These are phyloP conservation scores for Cutaneotrichosporon cavernicola DNA, from an alignment of 1,284 basidiomycete species.

Conservation along the genomic window DNA sequence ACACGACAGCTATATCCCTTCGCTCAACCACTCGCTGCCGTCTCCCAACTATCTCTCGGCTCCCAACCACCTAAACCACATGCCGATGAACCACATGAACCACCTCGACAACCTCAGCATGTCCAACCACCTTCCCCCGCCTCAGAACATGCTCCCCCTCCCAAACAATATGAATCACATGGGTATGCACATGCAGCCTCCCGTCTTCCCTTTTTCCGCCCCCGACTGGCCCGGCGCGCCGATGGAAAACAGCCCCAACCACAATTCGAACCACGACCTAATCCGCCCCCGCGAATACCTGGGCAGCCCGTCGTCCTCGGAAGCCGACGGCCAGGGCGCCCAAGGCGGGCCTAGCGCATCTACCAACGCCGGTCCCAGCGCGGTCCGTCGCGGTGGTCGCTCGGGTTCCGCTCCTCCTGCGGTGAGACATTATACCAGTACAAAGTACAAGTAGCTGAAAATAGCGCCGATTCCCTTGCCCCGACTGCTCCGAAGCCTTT, in stretches of 20 bases:
- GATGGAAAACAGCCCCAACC: constrained; percentile 1
- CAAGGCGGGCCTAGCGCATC: background rate
- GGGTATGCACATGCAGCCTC: background rate
- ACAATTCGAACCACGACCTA: background rate
- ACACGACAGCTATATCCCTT: background rate
- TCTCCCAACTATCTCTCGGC: background rate
- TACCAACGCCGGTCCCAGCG: background rate
- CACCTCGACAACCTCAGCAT: constrained; percentile 1
- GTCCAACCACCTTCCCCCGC: background rate
- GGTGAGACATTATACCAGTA: background rate
- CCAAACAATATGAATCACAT: constrained; percentile 1
- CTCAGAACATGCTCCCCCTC: background rate
- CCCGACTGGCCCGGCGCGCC: constrained; percentile 4
- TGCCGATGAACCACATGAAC: constrained; percentile 7
- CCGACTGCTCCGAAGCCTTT: constrained; percentile 27
- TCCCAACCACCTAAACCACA: background rate
- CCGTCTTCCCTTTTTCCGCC: constrained; percentile 3
- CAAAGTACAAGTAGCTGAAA: background rate
- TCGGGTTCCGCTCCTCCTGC: constrained; percentile 7
- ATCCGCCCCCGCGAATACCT: constrained; percentile 6
- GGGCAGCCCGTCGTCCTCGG: background rate
- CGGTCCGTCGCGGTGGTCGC: constrained; percentile 5
- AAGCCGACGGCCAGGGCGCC: background rate
- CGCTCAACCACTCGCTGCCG: background rate
- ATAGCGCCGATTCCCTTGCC: constrained; percentile 22